Conservation (phyloP, 805 yeast genomes). For the Wickerhamiella domercqiae region DNA sequence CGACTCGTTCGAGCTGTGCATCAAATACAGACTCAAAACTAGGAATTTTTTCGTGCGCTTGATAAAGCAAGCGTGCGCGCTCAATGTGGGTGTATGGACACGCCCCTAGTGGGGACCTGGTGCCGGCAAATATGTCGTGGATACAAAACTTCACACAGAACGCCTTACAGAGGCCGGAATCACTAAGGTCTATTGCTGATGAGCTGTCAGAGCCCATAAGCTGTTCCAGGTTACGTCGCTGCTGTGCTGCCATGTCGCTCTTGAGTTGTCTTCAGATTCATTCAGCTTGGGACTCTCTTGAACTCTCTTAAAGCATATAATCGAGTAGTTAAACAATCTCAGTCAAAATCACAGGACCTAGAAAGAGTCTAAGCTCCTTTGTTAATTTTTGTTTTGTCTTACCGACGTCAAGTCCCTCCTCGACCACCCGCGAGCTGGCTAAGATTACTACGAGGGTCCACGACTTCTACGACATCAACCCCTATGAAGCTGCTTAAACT, state of each 20-base stretch:
- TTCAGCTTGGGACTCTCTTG: too few species aligned
- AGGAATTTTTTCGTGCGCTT: slow-evolving; percentile 25
- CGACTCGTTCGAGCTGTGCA: slow-evolving; percentile 35
- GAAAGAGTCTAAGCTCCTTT: too few species aligned
- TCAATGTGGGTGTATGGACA: slow-evolving; percentile 67
- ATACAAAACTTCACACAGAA: slow-evolving; percentile 81
- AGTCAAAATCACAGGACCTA: too few species aligned
- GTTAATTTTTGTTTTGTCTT: too few species aligned
- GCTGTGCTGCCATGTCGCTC: slow-evolving; percentile 45
- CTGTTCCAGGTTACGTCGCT: slow-evolving; percentile 59
- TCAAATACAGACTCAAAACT: slow-evolving; percentile 34
- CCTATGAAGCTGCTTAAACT: too few species aligned
- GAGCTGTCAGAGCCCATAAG: slow-evolving; percentile 33
- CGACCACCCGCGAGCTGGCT: too few species aligned
- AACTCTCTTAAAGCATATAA: too few species aligned
- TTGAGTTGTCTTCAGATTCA: too few species aligned
- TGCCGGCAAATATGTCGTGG: slow-evolving; percentile 63
- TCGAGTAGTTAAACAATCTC: too few species aligned
- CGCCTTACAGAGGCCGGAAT: slow-evolving; percentile 56
- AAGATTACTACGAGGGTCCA: too few species aligned
- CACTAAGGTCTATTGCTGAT: slow-evolving; percentile 29
- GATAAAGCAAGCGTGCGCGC: slow-evolving; percentile 54
- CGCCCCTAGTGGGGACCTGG: slow-evolving; percentile 68
- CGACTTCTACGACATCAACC: too few species aligned
- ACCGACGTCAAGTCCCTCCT: too few species aligned